phyloP scores from a whole-genome alignment of 805 yeast genomes.

The Gaillardinia entomophila region DNA sequence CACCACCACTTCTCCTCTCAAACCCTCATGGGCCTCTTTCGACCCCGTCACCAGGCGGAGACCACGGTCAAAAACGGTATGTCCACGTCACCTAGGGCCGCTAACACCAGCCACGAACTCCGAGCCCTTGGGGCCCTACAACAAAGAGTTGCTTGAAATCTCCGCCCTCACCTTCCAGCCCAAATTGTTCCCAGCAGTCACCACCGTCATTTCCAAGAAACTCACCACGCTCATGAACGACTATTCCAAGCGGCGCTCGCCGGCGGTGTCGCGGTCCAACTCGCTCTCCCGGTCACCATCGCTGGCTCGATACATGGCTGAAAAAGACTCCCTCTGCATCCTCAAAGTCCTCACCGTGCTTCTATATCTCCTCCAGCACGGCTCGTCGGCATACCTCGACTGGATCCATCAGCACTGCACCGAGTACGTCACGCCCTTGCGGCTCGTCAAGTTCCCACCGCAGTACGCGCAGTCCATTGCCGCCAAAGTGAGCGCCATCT shows the following conservation, averaged over 20 bases:
- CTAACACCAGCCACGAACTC: constrained; percentile 39
- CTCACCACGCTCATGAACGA: constrained; percentile 15
- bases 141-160: constrained; percentile 48
- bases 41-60: constrained; percentile 7
- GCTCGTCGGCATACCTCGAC: constrained; percentile 43
- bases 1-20: constrained; percentile 6
- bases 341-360: constrained; percentile 50
- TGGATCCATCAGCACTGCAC: constrained; percentile 30
- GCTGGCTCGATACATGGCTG: neutral
- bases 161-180: constrained; percentile 40
- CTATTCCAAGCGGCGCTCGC: neutral
- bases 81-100: too few species aligned
- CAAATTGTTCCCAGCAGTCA: constrained; percentile 34
- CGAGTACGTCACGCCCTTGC: constrained; percentile 12
- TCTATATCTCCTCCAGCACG: constrained; percentile 47
- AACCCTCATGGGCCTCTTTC: constrained; percentile 1
- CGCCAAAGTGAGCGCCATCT: constrained; percentile 28
- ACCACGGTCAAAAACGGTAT: constrained; percentile 11
- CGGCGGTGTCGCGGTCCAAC: neutral
- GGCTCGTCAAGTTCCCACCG: constrained; percentile 5
- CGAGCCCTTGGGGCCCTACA: constrained; percentile 52
- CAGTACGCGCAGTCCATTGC: constrained; percentile 27
- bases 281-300: neutral
- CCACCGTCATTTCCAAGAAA: constrained; percentile 34
- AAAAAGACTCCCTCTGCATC: constrained; percentile 8